These are phyloP conservation scores for Ascochyta rabiei DNA, from an alignment of 2,329 filamentous ascomycete species.

Conservation along the genomic window DNA sequence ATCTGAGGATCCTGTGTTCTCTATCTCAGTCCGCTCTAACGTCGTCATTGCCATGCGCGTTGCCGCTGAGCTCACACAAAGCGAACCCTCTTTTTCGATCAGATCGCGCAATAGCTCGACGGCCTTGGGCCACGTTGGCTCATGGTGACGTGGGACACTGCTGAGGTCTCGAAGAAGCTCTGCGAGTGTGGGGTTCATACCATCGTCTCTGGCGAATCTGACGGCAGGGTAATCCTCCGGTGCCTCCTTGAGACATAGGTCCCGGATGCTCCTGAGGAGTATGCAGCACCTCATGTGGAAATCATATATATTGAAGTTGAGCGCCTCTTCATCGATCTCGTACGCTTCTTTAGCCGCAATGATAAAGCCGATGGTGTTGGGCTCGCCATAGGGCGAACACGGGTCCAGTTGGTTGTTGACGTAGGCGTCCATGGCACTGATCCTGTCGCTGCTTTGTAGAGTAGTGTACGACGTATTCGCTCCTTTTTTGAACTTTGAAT, in stretches of 20 bases:
- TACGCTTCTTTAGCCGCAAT: slow-evolving; percentile 12
- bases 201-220: background rate
- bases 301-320: slow-evolving; percentile 11
- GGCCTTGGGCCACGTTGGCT: slow-evolving; percentile 4
- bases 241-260: slow-evolving; percentile 6
- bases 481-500: background rate
- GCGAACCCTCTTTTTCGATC: background rate
- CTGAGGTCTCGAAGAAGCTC: slow-evolving; percentile 11
- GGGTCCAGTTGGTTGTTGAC: background rate
- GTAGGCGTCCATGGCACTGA: background rate
- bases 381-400: background rate
- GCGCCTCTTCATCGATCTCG: slow-evolving; percentile 13
- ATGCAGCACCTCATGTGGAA: slow-evolving; percentile 5
- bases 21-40: background rate
- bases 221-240: slow-evolving; percentile 15
- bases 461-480: background rate
- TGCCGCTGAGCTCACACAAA: background rate
- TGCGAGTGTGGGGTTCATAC: background rate
- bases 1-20: background rate
- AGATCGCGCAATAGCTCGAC: background rate
- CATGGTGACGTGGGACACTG: background rate
- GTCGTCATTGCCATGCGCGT: background rate
- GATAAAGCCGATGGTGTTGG: background rate
- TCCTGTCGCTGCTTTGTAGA: background rate
- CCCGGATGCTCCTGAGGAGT: slow-evolving; percentile 12